Evolutionary conservation across 1,284 basidiomycete genomes (phyloP).

Genomic region (Puccinia horiana): DNA sequence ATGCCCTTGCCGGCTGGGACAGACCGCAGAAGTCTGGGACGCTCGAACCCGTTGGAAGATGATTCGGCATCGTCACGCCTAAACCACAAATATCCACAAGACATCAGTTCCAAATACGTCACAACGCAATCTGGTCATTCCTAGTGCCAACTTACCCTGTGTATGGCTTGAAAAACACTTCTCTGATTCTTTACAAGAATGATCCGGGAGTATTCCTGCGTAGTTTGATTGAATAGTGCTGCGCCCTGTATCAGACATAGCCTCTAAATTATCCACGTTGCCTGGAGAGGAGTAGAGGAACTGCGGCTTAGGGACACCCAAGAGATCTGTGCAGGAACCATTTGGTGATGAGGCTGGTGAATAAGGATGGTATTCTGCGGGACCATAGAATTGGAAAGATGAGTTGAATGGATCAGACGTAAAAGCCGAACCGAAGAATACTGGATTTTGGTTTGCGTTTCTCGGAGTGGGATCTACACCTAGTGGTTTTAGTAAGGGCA

Average conservation of each 20-base stretch:
- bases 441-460: not conserved
- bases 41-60: not conserved
- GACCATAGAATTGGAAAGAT: not conserved
- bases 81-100: not conserved
- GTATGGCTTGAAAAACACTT: not conserved
- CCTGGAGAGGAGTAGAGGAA: not conserved
- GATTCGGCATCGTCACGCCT: not conserved
- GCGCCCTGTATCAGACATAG: not conserved
- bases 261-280: slow-evolving; percentile 5
- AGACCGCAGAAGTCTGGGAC: not conserved
- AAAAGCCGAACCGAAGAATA: not conserved
- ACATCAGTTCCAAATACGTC: not conserved
- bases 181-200: not conserved
- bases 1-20: not conserved
- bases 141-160: not conserved
- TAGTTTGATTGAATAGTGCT: not conserved
- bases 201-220: not conserved
- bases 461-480: not conserved
- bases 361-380: not conserved
- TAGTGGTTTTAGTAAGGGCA: not conserved
- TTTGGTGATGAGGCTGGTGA: slow-evolving; percentile 3
- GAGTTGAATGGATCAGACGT: slow-evolving; percentile 4
- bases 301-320: not conserved
- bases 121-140: not conserved
- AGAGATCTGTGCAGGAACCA: slow-evolving; percentile 11